Evolutionary conservation across 805 yeast species (phyloP).

Genomic region (Suhomyces faveliae): DNA sequence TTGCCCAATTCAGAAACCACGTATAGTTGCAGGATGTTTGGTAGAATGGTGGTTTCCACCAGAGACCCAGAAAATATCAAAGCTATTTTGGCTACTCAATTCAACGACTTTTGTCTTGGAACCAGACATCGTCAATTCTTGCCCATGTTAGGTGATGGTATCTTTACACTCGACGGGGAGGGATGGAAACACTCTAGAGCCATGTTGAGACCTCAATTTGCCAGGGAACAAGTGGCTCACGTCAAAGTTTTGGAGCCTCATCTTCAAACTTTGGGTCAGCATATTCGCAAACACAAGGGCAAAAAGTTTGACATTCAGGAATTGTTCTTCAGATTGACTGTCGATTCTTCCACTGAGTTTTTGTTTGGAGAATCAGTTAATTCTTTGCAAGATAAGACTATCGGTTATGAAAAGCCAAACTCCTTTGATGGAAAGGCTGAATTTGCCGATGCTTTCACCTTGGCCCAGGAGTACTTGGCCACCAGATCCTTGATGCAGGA

Average conservation of each 20-base stretch:
- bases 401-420: constrained; percentile 14
- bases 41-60: constrained; percentile 23
- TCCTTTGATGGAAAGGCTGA: constrained; percentile 31
- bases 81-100: constrained; percentile 43
- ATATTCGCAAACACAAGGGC: constrained; percentile 27
- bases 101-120: constrained; percentile 40
- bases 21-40: constrained; percentile 11
- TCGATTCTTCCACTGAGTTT: constrained; percentile 42
- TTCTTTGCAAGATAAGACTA: constrained; percentile 19
- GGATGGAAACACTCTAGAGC: constrained; percentile 46
- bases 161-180: constrained; percentile 41
- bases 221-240: constrained; percentile 43
- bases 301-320: constrained; percentile 36
- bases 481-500: constrained; percentile 20
- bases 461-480: constrained; percentile 31
- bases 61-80: constrained; percentile 43
- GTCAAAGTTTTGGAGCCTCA: constrained; percentile 41
- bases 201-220: constrained; percentile 45
- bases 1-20: constrained; percentile 16
- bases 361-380: constrained; percentile 41
- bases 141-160: constrained; percentile 43
- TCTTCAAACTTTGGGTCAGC: constrained; percentile 33
- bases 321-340: constrained; percentile 37
- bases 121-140: constrained; percentile 35
- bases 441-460: constrained; percentile 36